These are phyloP conservation scores for Hamamelis virginiana DNA, from an alignment of 164 flowering plant genomes.

Conservation along the genomic window DNA sequence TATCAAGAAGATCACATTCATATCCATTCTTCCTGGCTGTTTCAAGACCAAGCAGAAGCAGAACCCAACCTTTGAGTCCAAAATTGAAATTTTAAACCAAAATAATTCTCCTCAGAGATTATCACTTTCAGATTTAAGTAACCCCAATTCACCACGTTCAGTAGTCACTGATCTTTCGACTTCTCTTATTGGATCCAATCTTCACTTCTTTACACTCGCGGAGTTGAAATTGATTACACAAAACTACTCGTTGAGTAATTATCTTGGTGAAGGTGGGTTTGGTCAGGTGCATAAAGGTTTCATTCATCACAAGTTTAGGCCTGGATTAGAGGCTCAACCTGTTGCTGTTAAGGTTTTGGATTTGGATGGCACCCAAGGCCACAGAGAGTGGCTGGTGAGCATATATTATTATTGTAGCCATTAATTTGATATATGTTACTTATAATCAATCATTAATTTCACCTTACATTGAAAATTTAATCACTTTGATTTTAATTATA, in stretches of 20 bases:
- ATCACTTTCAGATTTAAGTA: too few species aligned
- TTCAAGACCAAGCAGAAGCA: too few species aligned
- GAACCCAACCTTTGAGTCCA: too few species aligned
- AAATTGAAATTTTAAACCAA: too few species aligned
- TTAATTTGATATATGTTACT: too few species aligned
- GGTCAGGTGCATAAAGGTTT: constrained; percentile 82
- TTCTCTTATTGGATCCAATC: constrained; percentile 51
- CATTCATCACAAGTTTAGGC: constrained; percentile 55
- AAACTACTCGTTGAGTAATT: constrained; percentile 46
- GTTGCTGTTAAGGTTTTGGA: constrained; percentile 80
- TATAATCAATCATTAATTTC: not conserved
- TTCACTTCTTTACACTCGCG: constrained; percentile 52
- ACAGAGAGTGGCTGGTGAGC: constrained; percentile 90
- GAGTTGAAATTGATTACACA: constrained; percentile 59
- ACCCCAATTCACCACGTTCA: constrained; percentile 28
- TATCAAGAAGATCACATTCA: too few species aligned
- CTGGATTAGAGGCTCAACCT: constrained; percentile 60
- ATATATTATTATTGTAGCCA: not conserved
- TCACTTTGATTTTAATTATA: constrained; percentile 17
- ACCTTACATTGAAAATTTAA: not conserved
- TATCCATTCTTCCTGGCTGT: too few species aligned
- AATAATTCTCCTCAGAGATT: too few species aligned
- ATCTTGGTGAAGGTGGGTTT: constrained; percentile 82
- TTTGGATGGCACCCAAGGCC: constrained; percentile 83
- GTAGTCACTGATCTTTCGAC: constrained; percentile 57